Conservation (phyloP, 371 early-diverging fungal species). For the Mortierella sp. region DNA sequence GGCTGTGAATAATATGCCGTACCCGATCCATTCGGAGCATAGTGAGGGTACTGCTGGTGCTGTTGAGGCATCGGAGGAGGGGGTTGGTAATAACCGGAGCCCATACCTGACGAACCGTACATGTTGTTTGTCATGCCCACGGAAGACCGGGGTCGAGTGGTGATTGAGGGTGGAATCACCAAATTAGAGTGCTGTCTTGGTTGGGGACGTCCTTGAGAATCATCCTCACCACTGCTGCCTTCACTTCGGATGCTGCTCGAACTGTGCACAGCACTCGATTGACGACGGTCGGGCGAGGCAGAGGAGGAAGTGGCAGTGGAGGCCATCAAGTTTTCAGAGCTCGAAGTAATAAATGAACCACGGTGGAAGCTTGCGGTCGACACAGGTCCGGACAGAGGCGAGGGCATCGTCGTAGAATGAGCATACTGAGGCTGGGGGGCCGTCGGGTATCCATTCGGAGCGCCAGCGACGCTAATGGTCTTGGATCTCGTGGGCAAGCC, state of each 20-base stretch:
- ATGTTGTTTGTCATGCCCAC: constrained; percentile 15
- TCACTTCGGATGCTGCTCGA: too few species aligned
- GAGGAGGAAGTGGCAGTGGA: neutral
- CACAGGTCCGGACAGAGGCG: neutral
- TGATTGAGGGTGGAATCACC: constrained; percentile 45
- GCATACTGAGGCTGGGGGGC: neutral
- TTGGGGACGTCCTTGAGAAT: neutral
- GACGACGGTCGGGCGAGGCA: neutral
- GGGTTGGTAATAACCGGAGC: too few species aligned
- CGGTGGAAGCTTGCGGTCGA: neutral
- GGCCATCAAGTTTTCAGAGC: constrained; percentile 3
- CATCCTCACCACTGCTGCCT: neutral
- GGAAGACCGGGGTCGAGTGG: constrained; percentile 30
- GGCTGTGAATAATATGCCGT: too few species aligned
- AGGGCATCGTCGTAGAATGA: constrained; percentile 1
- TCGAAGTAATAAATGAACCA: neutral
- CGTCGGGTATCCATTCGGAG: neutral
- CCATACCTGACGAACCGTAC: neutral
- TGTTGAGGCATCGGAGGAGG: too few species aligned
- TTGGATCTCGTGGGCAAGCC: constrained; percentile 9
- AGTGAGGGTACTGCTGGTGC: too few species aligned
- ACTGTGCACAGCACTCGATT: too few species aligned
- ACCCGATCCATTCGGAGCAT: too few species aligned
- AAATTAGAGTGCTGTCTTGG: neutral
- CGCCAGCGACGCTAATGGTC: constrained; percentile 8